Evolutionary conservation across 768 basidiomycete species (phyloP).

Genomic region (Fomitopsis serialis): DNA sequence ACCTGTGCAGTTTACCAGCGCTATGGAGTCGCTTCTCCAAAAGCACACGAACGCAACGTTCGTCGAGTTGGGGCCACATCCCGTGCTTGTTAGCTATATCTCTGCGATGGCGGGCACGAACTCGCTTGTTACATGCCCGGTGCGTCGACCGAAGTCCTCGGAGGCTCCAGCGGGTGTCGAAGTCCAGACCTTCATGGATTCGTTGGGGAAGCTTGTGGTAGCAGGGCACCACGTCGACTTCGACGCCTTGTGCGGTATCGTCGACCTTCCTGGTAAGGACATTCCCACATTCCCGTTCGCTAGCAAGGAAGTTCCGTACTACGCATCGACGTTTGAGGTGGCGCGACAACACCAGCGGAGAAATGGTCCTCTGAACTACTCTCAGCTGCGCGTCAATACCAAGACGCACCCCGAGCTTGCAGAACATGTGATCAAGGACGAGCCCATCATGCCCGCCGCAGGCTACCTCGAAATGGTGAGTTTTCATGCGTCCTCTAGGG

Average conservation of each 20-base stretch:
- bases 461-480: constrained; percentile 36
- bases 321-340: constrained; percentile 9
- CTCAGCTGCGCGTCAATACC: constrained; percentile 30
- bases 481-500: not conserved
- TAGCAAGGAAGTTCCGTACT: constrained; percentile 20
- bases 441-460: constrained; percentile 42
- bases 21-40: constrained; percentile 20
- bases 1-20: constrained; percentile 32
- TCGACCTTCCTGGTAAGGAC: not conserved
- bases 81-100: constrained; percentile 32
- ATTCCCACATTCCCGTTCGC: constrained; percentile 27
- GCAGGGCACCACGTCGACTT: constrained; percentile 31
- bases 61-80: constrained; percentile 36
- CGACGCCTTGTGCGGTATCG: constrained; percentile 20
- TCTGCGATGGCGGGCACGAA: constrained; percentile 14
- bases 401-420: constrained; percentile 35
- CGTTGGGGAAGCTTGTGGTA: constrained; percentile 24
- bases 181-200: constrained; percentile 16
- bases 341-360: constrained; percentile 19
- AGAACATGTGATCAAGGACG: constrained; percentile 39
- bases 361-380: constrained; percentile 32
- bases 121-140: constrained; percentile 20
- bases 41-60: constrained; percentile 23
- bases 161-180: constrained; percentile 18
- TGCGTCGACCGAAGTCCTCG: constrained; percentile 22